These are phyloP conservation scores for Colletotrichum shisoi DNA, from an alignment of 2,329 filamentous ascomycete species.

Conservation along the genomic window DNA sequence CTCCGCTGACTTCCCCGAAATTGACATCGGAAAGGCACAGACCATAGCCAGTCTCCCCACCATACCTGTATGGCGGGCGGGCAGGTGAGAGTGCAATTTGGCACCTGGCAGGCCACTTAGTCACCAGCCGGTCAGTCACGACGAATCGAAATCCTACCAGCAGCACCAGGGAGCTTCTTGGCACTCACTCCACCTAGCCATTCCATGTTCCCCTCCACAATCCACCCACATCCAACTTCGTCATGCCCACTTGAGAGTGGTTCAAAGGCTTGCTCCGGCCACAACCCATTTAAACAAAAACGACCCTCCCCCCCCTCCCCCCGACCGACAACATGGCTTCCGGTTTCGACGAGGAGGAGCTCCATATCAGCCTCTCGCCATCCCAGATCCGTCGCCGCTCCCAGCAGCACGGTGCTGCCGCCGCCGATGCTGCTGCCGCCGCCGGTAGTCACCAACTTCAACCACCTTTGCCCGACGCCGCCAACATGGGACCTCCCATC, in stretches of 20 bases:
- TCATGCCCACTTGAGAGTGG: constrained; percentile 39
- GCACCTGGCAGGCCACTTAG: constrained; percentile 15
- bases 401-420: constrained; percentile 36
- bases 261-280: constrained; percentile 38
- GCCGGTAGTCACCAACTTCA: constrained; percentile 42
- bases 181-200: constrained; percentile 32
- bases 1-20: constrained; percentile 22
- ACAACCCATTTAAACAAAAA: constrained; percentile 39
- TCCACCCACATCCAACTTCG: constrained; percentile 38
- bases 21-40: constrained; percentile 27
- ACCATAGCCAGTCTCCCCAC: constrained; percentile 24
- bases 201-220: constrained; percentile 37
- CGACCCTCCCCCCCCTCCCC: constrained; percentile 30
- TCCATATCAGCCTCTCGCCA: constrained; percentile 70
- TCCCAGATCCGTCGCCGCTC: constrained; percentile 65
- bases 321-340: constrained; percentile 55
- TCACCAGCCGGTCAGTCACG: constrained; percentile 3
- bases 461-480: constrained; percentile 44
- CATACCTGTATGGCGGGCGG: constrained; percentile 7
- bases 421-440: constrained; percentile 34
- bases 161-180: constrained; percentile 33
- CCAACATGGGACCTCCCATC: constrained; percentile 48
- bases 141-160: constrained; percentile 14
- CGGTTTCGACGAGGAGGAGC: constrained; percentile 80
- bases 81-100: constrained; percentile 4